Evolutionary conservation across 345 rosid species (phyloP).

Genomic region (Noccaea bulbosa): DNA sequence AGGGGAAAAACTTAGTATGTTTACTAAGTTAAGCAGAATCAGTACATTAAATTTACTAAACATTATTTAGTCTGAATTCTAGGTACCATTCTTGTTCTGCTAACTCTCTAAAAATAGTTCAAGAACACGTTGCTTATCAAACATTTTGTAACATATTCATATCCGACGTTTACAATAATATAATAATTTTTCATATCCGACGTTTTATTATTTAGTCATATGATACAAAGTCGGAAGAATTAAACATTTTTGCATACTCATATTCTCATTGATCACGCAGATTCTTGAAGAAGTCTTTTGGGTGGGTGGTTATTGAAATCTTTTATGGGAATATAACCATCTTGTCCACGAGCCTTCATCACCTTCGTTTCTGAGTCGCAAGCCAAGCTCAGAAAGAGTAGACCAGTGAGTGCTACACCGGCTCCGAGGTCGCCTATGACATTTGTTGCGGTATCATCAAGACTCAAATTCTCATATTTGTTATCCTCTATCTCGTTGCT

Average conservation of each 20-base stretch:
- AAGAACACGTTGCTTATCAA: background rate
- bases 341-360: constrained; percentile 29
- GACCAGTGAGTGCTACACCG: background rate
- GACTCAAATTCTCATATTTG: background rate
- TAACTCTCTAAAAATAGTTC: background rate
- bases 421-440: background rate
- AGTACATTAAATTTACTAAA: too few species aligned
- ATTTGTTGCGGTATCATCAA: background rate
- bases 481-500: background rate
- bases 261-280: background rate
- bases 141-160: background rate
- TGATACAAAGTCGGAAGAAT: background rate
- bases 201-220: constrained; percentile 1
- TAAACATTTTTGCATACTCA: background rate
- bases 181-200: background rate
- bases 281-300: background rate
- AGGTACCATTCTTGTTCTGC: background rate
- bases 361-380: background rate
- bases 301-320: background rate
- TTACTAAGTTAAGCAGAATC: too few species aligned
- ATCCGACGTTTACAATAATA: background rate
- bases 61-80: too few species aligned
- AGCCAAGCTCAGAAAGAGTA: background rate
- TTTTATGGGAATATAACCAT: background rate
- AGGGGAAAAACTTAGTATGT: too few species aligned